phyloP scores from a whole-genome alignment of 495 filamentous ascomycete genomes.

The Xylaria curta region DNA sequence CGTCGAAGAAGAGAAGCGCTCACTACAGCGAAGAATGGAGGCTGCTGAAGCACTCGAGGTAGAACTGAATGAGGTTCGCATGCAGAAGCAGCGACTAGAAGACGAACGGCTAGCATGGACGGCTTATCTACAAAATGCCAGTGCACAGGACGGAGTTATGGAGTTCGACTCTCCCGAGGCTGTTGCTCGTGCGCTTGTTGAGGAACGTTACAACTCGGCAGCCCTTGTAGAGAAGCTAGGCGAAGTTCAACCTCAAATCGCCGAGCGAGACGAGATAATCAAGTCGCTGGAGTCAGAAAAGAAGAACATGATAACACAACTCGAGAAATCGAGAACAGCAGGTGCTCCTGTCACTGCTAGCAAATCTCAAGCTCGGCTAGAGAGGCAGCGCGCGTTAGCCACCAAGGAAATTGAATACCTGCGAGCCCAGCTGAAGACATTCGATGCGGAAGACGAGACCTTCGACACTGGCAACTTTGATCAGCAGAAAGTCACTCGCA shows the following conservation, averaged over 20 bases:
- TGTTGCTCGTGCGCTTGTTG: constrained; percentile 82
- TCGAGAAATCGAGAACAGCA: constrained; percentile 70
- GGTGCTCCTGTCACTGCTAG: constrained; percentile 58
- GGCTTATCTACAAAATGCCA: constrained; percentile 77
- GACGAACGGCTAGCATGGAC: constrained; percentile 88
- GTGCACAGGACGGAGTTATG: constrained; percentile 56
- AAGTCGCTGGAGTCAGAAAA: constrained; percentile 73
- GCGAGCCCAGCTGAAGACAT: constrained; percentile 88
- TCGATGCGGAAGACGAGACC: constrained; percentile 86
- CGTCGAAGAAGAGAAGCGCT: constrained; percentile 94
- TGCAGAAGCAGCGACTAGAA: constrained; percentile 85
- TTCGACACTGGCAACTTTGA: constrained; percentile 81
- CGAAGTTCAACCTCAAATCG: constrained; percentile 75
- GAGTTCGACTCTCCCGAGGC: constrained; percentile 88
- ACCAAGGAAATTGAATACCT: constrained; percentile 93
- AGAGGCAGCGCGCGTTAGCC: constrained; percentile 83
- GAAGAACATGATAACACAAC: constrained; percentile 62
- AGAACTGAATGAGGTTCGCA: constrained; percentile 76
- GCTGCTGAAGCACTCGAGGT: constrained; percentile 74
- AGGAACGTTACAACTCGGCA: constrained; percentile 79
- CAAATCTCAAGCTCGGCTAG: constrained; percentile 70
- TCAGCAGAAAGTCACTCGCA: constrained; percentile 73
- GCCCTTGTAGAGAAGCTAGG: constrained; percentile 80
- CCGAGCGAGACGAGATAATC: constrained; percentile 81
- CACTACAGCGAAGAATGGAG: constrained; percentile 77